Percentiles rank a stretch among this genome's conserved stretches.
Evolutionary conservation across 768 basidiomycete genomes (phyloP).

Genomic region (Russula virescens): DNA sequence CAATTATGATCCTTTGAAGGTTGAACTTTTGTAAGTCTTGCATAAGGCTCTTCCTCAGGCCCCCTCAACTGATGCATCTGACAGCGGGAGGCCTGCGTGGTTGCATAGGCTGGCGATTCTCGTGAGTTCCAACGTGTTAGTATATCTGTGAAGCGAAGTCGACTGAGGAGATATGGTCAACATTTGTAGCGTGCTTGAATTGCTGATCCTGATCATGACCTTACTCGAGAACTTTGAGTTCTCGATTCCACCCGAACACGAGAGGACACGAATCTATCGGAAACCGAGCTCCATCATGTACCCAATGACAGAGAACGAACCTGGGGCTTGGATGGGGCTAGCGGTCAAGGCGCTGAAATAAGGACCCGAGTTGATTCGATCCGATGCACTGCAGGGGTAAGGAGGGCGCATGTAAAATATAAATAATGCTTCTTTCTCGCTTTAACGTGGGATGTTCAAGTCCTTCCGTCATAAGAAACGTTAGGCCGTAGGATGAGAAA

Average conservation of each 20-base stretch:
- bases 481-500: too few relatives aligned
- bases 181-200: conserved; percentile 15
- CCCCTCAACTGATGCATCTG: conserved; percentile 1
- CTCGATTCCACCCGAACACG: conserved; percentile 11
- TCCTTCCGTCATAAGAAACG: too few relatives aligned
- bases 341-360: conserved; percentile 17
- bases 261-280: conserved; percentile 19
- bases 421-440: neutral
- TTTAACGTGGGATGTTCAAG: too few relatives aligned
- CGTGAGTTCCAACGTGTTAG: conserved; percentile 13
- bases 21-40: conserved; percentile 21
- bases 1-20: neutral
- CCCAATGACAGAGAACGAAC: conserved; percentile 11
- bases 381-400: neutral
- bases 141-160: neutral
- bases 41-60: neutral
- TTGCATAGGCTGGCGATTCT: conserved; percentile 21
- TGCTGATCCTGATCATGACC: conserved; percentile 9
- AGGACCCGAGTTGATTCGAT: neutral
- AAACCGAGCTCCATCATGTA: conserved; percentile 17
- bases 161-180: neutral
- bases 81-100: conserved; percentile 19
- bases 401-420: neutral
- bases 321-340: conserved; percentile 21
- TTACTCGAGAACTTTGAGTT: conserved; percentile 23